Evolutionary conservation across 73 alveolate species (phyloP).

Genomic region (Stentor coeruleus): DNA sequence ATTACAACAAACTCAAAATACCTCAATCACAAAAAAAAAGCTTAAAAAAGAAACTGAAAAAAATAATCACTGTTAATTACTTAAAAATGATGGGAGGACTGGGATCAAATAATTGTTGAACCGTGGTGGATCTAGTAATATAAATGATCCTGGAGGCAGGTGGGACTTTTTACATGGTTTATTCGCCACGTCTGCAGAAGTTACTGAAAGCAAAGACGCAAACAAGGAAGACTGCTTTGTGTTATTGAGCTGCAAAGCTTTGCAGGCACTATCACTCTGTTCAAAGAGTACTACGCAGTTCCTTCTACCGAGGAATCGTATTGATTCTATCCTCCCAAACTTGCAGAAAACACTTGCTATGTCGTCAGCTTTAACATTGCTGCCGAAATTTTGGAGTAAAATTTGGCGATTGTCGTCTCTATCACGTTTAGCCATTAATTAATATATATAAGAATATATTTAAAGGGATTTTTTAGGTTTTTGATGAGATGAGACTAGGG

Average conservation of each 20-base stretch:
- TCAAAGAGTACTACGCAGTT: background rate
- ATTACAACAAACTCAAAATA: too few relatives aligned
- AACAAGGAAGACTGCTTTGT: background rate
- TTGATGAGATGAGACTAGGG: too few relatives aligned
- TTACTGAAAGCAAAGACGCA: background rate
- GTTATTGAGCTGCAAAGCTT: background rate
- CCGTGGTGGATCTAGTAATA: background rate
- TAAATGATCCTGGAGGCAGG: background rate
- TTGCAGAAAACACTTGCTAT: background rate
- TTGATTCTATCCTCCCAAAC: background rate
- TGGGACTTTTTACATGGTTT: background rate
- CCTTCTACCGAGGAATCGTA: background rate
- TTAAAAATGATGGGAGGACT: background rate
- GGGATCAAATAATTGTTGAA: background rate
- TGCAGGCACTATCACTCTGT: background rate
- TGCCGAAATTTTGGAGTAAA: background rate
- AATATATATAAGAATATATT: too few relatives aligned
- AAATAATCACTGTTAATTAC: too few relatives aligned
- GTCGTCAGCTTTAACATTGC: background rate
- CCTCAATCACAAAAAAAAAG: too few relatives aligned
- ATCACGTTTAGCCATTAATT: background rate
- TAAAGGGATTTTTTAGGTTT: too few relatives aligned
- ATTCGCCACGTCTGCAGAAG: background rate
- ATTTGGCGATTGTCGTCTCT: background rate
- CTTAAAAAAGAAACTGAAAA: too few relatives aligned